A percentile compares a stretch with the other conserved stretches of the same genome.
Evolutionary conservation across 495 filamentous ascomycete species (phyloP).

Genomic region (Clavariopsis aquatica): DNA sequence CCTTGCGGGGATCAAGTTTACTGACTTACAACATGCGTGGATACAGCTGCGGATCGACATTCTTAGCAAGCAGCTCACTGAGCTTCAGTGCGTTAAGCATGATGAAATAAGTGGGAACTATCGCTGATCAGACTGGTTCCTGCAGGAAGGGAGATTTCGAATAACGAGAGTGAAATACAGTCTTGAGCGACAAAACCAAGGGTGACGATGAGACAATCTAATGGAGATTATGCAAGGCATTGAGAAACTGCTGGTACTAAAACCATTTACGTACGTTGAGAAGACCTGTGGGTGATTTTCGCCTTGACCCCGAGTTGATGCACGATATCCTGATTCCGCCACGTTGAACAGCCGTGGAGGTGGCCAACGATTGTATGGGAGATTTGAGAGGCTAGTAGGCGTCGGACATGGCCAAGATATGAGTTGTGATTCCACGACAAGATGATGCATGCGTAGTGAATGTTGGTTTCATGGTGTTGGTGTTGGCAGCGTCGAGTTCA

Average conservation of each 20-base stretch:
- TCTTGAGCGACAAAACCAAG: neutral
- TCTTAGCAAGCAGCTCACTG: slow-evolving; percentile 46
- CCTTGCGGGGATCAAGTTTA: neutral
- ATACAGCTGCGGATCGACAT: slow-evolving; percentile 45
- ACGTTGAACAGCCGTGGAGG: slow-evolving; percentile 1
- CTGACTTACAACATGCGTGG: slow-evolving; percentile 45
- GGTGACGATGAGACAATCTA: too few species aligned
- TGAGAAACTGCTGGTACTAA: neutral
- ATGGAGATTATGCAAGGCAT: neutral
- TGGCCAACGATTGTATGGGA: neutral
- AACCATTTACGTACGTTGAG: slow-evolving; percentile 1
- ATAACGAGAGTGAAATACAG: neutral
- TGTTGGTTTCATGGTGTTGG: slow-evolving; percentile 17
- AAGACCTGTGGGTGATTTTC: neutral
- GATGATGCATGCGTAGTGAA: neutral
- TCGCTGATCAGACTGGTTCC: neutral
- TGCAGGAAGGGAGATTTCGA: neutral
- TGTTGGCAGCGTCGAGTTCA: neutral
- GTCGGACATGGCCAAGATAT: neutral
- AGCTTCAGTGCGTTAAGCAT: slow-evolving; percentile 48
- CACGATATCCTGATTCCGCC: slow-evolving; percentile 3
- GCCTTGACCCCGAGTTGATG: neutral
- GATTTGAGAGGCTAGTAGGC: neutral
- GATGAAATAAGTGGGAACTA: slow-evolving; percentile 3
- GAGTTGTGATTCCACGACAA: neutral